Conservation (phyloP, 331 rosid genomes). For the Acacia concinna region DNA sequence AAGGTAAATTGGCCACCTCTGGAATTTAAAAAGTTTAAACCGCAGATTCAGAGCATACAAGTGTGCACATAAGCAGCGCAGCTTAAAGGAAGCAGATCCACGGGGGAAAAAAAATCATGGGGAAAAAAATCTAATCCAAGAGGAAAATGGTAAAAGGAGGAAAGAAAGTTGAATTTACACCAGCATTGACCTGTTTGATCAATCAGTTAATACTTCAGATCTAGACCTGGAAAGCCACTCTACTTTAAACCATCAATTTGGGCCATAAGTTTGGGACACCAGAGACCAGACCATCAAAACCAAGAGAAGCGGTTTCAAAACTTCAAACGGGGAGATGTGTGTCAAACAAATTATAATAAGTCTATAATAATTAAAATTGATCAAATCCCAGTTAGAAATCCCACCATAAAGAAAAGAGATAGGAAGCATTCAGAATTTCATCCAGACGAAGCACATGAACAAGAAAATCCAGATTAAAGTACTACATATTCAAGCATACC, state of each 20-base stretch:
- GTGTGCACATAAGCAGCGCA: conserved; percentile 1
- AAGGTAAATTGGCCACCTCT: conserved; percentile 8
- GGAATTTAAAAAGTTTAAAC: background rate
- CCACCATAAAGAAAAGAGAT: background rate
- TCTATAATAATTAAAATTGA: background rate
- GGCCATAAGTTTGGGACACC: background rate
- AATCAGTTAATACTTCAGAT: background rate
- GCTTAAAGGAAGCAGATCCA: conserved; percentile 14
- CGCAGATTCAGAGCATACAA: background rate
- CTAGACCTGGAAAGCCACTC: background rate
- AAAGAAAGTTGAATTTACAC: background rate
- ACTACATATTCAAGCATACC: conserved; percentile 41
- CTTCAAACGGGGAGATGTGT: background rate
- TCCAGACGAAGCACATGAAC: background rate
- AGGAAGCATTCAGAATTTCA: background rate
- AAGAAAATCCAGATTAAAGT: background rate
- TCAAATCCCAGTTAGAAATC: background rate
- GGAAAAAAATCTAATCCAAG: background rate
- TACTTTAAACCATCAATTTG: background rate
- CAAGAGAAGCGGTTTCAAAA: background rate
- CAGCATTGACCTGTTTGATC: background rate
- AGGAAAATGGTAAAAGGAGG: background rate
- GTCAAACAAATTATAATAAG: background rate
- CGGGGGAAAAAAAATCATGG: background rate
- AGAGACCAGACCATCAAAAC: conserved; percentile 1